phyloP scores from a whole-genome alignment of 192 early-diverging fungal species.

The Umbelopsis sp. region DNA sequence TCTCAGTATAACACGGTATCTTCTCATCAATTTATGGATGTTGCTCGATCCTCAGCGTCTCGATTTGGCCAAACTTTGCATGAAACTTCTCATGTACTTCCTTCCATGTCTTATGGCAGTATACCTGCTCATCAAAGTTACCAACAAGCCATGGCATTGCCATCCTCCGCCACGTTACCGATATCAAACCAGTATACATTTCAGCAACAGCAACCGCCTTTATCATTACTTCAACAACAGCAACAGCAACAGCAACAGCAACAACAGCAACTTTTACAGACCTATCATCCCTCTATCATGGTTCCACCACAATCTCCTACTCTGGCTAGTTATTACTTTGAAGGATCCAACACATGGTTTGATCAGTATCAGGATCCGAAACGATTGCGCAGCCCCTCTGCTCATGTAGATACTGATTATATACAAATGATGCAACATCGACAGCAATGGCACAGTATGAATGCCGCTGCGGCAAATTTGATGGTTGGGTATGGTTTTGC shows the following conservation, averaged over 20 bases:
- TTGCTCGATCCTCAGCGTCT: not conserved
- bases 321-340: conserved; percentile 50
- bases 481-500: conserved; percentile 18
- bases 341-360: conserved; percentile 45
- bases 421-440: conserved; percentile 3
- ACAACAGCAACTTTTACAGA: conserved; percentile 40
- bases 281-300: conserved; percentile 49
- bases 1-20: not conserved
- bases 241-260: conserved; percentile 52
- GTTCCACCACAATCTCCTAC: conserved; percentile 57
- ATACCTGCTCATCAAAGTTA: not conserved
- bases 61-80: not conserved
- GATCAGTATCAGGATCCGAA: conserved; percentile 33
- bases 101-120: not conserved
- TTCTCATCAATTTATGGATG: not conserved
- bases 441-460: conserved; percentile 19
- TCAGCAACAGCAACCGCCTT: conserved; percentile 10
- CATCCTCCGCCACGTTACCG: not conserved
- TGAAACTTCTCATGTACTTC: not conserved
- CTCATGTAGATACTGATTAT: conserved; percentile 28
- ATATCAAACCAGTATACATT: conserved; percentile 26
- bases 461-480: conserved; percentile 5
- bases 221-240: conserved; percentile 24
- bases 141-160: not conserved
- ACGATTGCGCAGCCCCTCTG: conserved; percentile 22